Conservation (phyloP, 495 filamentous ascomycete species). For the Penicilliopsis zonata region DNA sequence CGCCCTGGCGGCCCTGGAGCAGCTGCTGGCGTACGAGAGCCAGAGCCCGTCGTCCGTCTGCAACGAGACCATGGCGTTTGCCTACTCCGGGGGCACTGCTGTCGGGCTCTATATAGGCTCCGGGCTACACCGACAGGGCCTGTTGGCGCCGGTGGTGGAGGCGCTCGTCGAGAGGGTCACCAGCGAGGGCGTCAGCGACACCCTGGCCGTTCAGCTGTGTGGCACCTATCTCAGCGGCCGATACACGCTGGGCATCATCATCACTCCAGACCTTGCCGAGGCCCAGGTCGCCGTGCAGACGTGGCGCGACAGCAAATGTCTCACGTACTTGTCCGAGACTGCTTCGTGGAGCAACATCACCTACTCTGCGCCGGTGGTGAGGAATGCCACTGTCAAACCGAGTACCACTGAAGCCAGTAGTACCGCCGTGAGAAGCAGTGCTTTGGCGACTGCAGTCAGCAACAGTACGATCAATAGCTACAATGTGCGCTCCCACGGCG, state of each 20-base stretch:
- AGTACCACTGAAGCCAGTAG: too few relatives aligned
- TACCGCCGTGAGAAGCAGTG: too few relatives aligned
- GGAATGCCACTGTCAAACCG: too few relatives aligned
- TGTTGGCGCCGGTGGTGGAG: neutral
- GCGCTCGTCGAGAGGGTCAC: neutral
- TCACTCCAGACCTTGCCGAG: neutral
- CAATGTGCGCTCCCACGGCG: too few relatives aligned
- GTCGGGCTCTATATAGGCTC: constrained; percentile 4
- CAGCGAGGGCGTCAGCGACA: neutral
- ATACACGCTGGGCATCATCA: constrained; percentile 3
- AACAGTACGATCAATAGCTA: too few relatives aligned
- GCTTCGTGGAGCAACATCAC: too few relatives aligned
- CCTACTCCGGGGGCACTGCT: constrained; percentile 1
- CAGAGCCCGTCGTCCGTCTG: neutral
- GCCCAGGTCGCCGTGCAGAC: constrained; percentile 2
- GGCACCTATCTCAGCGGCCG: constrained; percentile 1
- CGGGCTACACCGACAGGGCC: neutral
- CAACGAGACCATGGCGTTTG: constrained; percentile 1
- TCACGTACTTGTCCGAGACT: neutral
- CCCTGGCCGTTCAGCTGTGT: constrained; percentile 4
- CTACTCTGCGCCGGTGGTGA: too few relatives aligned
- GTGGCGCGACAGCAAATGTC: constrained; percentile 3
- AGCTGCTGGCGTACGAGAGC: constrained; percentile 1
- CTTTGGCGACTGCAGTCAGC: too few relatives aligned
- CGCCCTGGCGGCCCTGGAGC: neutral